phyloP scores from a whole-genome alignment of 768 basidiomycete genomes.

The Agaricus bisporus region DNA sequence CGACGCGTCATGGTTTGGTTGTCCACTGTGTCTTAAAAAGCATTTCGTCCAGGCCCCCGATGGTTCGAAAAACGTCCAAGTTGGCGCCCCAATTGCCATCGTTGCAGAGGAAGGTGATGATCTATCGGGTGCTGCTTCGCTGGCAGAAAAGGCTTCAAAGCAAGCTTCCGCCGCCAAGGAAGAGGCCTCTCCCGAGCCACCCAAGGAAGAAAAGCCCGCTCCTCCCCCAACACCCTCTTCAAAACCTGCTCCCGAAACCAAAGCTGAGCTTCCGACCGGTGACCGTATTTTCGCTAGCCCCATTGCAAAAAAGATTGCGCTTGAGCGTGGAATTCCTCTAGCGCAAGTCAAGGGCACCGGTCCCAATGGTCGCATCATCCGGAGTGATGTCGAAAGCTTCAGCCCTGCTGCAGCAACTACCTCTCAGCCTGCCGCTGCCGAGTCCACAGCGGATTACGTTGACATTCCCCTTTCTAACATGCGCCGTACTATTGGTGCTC shows the following conservation, averaged over 20 bases:
- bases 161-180: constrained; percentile 31
- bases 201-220: constrained; percentile 28
- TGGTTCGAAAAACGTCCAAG: constrained; percentile 81
- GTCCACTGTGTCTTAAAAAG: background rate
- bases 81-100: constrained; percentile 88
- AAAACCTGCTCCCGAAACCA: constrained; percentile 34
- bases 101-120: constrained; percentile 95
- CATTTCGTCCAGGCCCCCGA: constrained; percentile 56
- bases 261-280: constrained; percentile 53
- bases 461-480: constrained; percentile 92
- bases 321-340: constrained; percentile 90
- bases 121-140: constrained; percentile 69
- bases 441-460: constrained; percentile 61
- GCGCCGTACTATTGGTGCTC: constrained; percentile 87
- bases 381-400: constrained; percentile 92
- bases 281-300: constrained; percentile 93
- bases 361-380: constrained; percentile 89
- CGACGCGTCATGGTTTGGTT: background rate
- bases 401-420: constrained; percentile 46
- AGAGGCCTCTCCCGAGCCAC: constrained; percentile 32
- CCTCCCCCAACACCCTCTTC: constrained; percentile 21
- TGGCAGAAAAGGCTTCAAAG: constrained; percentile 59
- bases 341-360: constrained; percentile 89
- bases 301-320: constrained; percentile 93
- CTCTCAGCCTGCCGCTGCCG: constrained; percentile 41